phyloP scores from a whole-genome alignment of 2,329 filamentous ascomycete species.

The Ascocoryne sarcoides region DNA sequence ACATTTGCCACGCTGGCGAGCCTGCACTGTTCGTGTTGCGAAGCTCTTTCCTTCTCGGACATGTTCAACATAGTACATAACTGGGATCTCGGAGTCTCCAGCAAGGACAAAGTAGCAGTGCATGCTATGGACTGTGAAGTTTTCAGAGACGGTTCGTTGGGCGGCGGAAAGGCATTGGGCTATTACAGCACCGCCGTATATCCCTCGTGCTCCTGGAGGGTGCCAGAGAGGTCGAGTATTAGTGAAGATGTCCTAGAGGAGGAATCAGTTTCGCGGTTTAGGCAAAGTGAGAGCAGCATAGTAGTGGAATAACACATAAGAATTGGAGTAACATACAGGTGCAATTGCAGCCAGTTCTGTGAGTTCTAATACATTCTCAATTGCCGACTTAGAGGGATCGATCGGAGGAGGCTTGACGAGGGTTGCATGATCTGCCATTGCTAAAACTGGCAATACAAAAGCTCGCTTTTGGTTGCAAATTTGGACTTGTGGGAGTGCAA shows the following conservation, averaged over 20 bases:
- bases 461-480: not conserved
- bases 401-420: conserved; percentile 68
- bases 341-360: conserved; percentile 70
- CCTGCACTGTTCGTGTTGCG: conserved; percentile 91
- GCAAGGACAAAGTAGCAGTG: conserved; percentile 98
- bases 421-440: conserved; percentile 37
- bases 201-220: conserved; percentile 80
- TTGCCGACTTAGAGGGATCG: conserved; percentile 64
- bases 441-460: not conserved
- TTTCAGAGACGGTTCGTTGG: conserved; percentile 71
- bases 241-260: conserved; percentile 73
- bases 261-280: not conserved
- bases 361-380: conserved; percentile 85
- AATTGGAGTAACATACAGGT: conserved; percentile 43
- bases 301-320: not conserved
- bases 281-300: not conserved
- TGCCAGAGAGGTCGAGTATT: conserved; percentile 91
- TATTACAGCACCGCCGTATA: conserved; percentile 90
- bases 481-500: not conserved
- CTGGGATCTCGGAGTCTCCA: conserved; percentile 73
- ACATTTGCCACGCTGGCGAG: conserved; percentile 73
- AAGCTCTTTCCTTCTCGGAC: conserved; percentile 87
- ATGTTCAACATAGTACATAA: conserved; percentile 90
- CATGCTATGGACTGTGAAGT: conserved; percentile 88
- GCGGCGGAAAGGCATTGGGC: conserved; percentile 84